Percentiles rank a stretch among this genome's conserved stretches.
Conservation (phyloP, 2,329 filamentous ascomycete genomes). For the Pseudogymnoascus sp. region DNA sequence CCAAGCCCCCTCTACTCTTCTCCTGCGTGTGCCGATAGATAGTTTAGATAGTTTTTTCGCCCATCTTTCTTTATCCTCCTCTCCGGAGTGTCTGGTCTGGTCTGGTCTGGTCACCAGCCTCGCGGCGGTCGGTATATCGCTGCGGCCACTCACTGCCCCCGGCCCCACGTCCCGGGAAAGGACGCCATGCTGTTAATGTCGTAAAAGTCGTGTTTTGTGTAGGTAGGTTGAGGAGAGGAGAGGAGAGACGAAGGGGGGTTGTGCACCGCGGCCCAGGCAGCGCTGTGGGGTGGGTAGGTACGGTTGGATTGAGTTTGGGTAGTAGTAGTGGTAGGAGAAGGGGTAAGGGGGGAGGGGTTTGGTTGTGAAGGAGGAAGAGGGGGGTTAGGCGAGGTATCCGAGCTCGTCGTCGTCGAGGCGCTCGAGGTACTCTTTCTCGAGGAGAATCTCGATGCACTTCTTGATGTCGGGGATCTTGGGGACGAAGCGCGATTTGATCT, state of each 20-base stretch:
- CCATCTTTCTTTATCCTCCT: too few relatives aligned
- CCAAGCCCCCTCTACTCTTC: too few relatives aligned
- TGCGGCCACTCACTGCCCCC: too few relatives aligned
- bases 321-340: not conserved
- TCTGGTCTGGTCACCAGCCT: not conserved
- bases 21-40: too few relatives aligned
- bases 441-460: constrained; percentile 96
- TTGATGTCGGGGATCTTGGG: constrained; percentile 95
- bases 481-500: constrained; percentile 86
- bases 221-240: not conserved
- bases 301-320: not conserved
- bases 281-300: not conserved
- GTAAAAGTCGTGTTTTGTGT: not conserved
- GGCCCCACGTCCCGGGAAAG: not conserved
- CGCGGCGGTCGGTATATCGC: too few relatives aligned
- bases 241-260: not conserved
- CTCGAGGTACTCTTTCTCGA: constrained; percentile 98
- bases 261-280: not conserved
- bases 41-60: too few relatives aligned
- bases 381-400: constrained; percentile 71
- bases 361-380: not conserved
- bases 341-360: not conserved
- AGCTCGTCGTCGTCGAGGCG: constrained; percentile 89
- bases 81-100: not conserved
- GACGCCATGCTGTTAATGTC: not conserved